Conservation (phyloP, 768 basidiomycete genomes). For the Tephrocybe rancida region DNA sequence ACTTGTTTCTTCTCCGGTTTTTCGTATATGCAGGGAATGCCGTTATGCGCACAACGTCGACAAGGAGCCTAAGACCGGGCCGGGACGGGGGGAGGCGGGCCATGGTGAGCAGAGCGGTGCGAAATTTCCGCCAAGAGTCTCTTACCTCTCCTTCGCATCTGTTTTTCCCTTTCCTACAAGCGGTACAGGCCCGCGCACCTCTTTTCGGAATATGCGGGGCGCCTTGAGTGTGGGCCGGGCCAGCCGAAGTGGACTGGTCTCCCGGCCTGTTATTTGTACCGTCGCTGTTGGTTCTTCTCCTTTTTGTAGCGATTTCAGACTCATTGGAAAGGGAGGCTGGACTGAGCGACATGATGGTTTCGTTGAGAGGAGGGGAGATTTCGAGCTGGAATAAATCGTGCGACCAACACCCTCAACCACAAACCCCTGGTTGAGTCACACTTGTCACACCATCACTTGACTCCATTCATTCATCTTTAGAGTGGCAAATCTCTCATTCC, state of each 20-base stretch:
- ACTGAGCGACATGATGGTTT: constrained; percentile 62
- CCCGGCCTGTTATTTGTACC: constrained; percentile 26
- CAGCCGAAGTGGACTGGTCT: constrained; percentile 38
- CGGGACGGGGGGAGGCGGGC: constrained; percentile 74
- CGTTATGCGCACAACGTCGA: constrained; percentile 84
- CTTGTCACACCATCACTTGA: constrained; percentile 18
- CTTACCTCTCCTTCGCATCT: constrained; percentile 90
- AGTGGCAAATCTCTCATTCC: not conserved
- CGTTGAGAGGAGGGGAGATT: constrained; percentile 19
- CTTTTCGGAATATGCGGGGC: constrained; percentile 81
- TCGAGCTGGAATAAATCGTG: constrained; percentile 18
- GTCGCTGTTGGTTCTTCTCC: constrained; percentile 50
- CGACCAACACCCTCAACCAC: constrained; percentile 13
- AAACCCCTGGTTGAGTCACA: constrained; percentile 15
- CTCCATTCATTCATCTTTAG: constrained; percentile 12
- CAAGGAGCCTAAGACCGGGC: constrained; percentile 86
- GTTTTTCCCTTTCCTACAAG: constrained; percentile 91
- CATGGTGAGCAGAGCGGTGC: constrained; percentile 57
- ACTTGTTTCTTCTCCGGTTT: constrained; percentile 88
- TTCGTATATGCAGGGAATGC: constrained; percentile 83
- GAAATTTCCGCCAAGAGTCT: constrained; percentile 33
- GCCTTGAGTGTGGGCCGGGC: constrained; percentile 31
- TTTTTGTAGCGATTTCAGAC: constrained; percentile 58
- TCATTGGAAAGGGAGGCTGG: constrained; percentile 60
- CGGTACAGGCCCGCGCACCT: constrained; percentile 87